Evolutionary conservation across 2,329 filamentous ascomycete genomes (phyloP), one percentile per base, ranked within the genome.

Genomic region (Rhinocladiella mackenziei): DNA sequence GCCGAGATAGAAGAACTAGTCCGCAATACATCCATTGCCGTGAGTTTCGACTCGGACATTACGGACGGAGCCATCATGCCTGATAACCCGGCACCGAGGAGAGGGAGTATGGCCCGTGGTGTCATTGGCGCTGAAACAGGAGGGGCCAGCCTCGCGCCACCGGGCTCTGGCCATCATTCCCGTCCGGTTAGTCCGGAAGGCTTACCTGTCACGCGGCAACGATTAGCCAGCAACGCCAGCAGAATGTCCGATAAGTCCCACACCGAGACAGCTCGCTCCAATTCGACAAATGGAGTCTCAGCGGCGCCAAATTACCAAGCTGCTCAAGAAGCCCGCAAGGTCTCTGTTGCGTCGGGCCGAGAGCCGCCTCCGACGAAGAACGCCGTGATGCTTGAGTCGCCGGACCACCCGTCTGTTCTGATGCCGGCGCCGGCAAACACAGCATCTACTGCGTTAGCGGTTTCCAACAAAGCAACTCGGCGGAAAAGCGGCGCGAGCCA

Each of bases 1-100:
- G 46, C 55, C 23, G 55, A 57, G 28, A 53, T 57, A 18, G 51
- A 53, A 36, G 48, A 57, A 43, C 30, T 57, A 10, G 51, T 57
- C 8, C 45, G 53, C 20, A 57, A 57, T 30, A 57, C 55, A 11
- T 53, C 48, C 14, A 52, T 57, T n/a, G 48, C 47, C 13, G 55
- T 55, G 22, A 53, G 43, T 36, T 53, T 51, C 34, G 51, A 57
- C 30, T 53, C 48, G 13, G 55, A 55, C 20, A 46, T 57, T 19
- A 55, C 48, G 8, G 53, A 55, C 19, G 51, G 51, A 22, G 51
- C 46, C 9, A 17, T 22, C 34, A 43, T 33, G 42, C 14, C 41
- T 5, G 13, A 26, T 2, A 19, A 31, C 18, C 29, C 40, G 13
- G 35, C 38, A 18, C 19, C 30, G 6, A 30, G 30, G 17, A 19